Percentiles rank a stretch among this genome's conserved stretches.
Conservation (phyloP, 1,284 basidiomycete genomes). For the Moniliophthora roreri region DNA sequence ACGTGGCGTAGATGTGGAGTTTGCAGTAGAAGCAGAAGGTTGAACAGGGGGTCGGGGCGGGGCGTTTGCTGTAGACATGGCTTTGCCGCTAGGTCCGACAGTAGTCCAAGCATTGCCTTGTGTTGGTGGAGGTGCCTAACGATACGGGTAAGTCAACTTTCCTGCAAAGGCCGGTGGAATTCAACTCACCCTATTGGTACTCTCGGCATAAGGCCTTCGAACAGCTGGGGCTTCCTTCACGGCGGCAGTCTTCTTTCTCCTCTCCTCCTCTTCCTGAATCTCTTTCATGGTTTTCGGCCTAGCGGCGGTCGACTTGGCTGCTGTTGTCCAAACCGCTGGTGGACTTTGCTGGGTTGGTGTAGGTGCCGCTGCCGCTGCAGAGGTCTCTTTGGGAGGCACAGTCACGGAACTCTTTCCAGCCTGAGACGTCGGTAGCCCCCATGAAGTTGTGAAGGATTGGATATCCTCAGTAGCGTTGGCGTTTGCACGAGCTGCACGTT, state of each 20-base stretch:
- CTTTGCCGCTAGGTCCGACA: conserved; percentile 79
- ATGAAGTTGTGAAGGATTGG: conserved; percentile 66
- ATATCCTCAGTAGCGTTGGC: conserved; percentile 50
- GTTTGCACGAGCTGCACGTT: conserved; percentile 53
- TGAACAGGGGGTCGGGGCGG: conserved; percentile 36
- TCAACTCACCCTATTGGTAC: conserved; percentile 72
- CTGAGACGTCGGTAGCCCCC: conserved; percentile 79
- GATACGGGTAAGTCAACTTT: conserved; percentile 18
- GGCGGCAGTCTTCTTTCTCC: conserved; percentile 62
- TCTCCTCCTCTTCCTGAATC: conserved; percentile 97
- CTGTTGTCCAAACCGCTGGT: conserved; percentile 65
- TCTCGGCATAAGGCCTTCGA: conserved; percentile 79
- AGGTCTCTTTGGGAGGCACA: conserved; percentile 45
- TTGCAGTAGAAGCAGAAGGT: conserved; percentile 22
- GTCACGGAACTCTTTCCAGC: conserved; percentile 50
- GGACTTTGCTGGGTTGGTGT: conserved; percentile 19
- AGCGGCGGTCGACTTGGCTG: conserved; percentile 48
- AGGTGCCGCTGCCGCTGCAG: conserved; percentile 33
- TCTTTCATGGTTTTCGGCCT: conserved; percentile 95
- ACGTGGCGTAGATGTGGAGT: conserved; percentile 27
- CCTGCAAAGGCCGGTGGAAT: too few relatives aligned
- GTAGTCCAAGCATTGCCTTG: conserved; percentile 79
- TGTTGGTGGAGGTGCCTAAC: conserved; percentile 26
- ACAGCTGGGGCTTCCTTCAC: conserved; percentile 62
- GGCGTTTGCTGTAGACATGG: conserved; percentile 29